Evolutionary conservation across 257 asterid species (phyloP).

Genomic region (Echium plantagineum): DNA sequence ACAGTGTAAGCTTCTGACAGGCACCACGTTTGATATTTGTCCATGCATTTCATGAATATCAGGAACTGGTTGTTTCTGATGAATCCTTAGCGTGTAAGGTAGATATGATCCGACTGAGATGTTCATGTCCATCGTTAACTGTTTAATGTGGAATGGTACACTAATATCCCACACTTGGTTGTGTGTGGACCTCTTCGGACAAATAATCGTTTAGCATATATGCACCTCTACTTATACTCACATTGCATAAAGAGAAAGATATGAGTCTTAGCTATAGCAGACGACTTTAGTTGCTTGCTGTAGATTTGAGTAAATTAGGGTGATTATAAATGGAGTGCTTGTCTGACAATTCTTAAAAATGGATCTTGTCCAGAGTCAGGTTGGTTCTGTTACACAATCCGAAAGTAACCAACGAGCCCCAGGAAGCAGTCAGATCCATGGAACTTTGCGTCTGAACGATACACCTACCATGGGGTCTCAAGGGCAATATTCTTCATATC

Average conservation of each 20-base stretch:
- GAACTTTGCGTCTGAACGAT: constrained; percentile 41
- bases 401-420: constrained; percentile 53
- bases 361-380: constrained; percentile 52
- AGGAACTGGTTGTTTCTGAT: too few species aligned
- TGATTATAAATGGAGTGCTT: background rate
- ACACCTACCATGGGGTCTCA: constrained; percentile 41
- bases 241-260: too few species aligned
- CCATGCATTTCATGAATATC: background rate
- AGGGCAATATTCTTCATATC: constrained; percentile 32
- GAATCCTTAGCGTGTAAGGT: too few species aligned
- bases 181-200: too few species aligned
- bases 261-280: too few species aligned
- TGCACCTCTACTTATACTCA: too few species aligned
- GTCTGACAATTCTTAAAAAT: background rate
- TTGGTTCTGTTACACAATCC: constrained; percentile 63
- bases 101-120: too few species aligned
- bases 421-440: constrained; percentile 44
- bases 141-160: too few species aligned
- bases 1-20: constrained; percentile 48
- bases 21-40: constrained; percentile 8
- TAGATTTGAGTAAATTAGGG: background rate
- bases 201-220: too few species aligned
- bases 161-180: too few species aligned
- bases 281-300: too few species aligned
- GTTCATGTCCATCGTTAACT: too few species aligned